Base-by-base conservation (phyloP, 129 eudicot genomes). In the Flaveria ramosissima region DNA sequence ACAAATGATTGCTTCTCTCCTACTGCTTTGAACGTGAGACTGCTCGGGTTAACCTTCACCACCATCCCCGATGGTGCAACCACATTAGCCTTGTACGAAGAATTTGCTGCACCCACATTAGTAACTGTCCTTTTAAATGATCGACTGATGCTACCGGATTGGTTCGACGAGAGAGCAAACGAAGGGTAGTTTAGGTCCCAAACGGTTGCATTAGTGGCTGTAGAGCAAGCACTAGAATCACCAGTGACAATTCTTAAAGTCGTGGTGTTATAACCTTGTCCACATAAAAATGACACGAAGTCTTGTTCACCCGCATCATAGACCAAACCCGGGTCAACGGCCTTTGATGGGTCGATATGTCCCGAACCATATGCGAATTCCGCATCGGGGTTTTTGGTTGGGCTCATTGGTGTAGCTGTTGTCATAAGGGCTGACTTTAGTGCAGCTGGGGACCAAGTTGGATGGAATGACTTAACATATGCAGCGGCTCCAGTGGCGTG, bases 391-490 rank as follows among this genome's bases (percentile, higher is more conserved):
- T 76, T 81, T n/a, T 42, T 77, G 39, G 47, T 73, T 21, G 81
- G 32, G 36, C 71, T 78, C 89, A 88, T 80, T 27, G 67, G 80
- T 48, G 68, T 3, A 32, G 92, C 88, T 1, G 91, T 86, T 2
- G 96, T 89, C 96, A 89, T 84, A 9, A 89, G 84, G 63, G 96
- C 92, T 0, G 96, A 89, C 75, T 86, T 89, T 46, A 89, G 80
- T 3, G 90, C 91, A 12, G 90, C 84, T 7, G 94, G 94, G 7
- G 90, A 86, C 94, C 89, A 86, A 0, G 78, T 51, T 0, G 90
- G 89, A 80, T 89, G 78, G 65, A 82, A 84, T 7, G 91, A 82
- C 80, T 89, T 89, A 47, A 89, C 83, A 20, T 86, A 86, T 23
- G 91, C 91, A 2, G 90, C 95, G 15, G 86, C 88, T 0, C 81